phyloP scores from a whole-genome alignment of 129 eudicot species.

The Erigeron canadensis region DNA sequence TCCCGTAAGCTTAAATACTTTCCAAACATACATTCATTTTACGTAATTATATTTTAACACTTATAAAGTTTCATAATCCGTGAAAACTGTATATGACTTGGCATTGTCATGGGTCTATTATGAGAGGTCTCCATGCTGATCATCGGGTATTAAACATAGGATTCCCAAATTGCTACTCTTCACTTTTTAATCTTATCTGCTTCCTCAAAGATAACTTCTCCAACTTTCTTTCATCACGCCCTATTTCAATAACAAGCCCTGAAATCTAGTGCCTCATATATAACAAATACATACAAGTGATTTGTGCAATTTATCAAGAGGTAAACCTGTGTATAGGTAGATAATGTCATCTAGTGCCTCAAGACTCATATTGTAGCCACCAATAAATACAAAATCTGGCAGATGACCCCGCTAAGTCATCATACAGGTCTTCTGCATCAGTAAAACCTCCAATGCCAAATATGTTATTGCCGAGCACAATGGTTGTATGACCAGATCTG shows the following conservation, averaged over 20 bases:
- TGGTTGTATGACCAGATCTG: slow-evolving; percentile 90
- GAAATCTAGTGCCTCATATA: slow-evolving; percentile 22
- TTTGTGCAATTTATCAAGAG: background rate
- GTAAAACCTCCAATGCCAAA: slow-evolving; percentile 96
- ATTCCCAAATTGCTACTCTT: slow-evolving; percentile 52
- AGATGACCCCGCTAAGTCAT: slow-evolving; percentile 89
- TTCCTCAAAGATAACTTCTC: slow-evolving; percentile 88
- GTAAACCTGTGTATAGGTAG: slow-evolving; percentile 73
- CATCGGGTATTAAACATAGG: slow-evolving; percentile 44
- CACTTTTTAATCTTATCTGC: slow-evolving; percentile 77
- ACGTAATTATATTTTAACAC: slow-evolving; percentile 31
- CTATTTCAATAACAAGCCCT: slow-evolving; percentile 63
- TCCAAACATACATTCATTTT: no score
- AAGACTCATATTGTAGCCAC: slow-evolving; percentile 88
- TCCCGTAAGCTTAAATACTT: no score
- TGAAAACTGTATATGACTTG: slow-evolving; percentile 38
- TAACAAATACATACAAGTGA: background rate
- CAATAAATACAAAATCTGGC: slow-evolving; percentile 76
- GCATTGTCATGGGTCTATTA: slow-evolving; percentile 37
- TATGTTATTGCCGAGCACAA: slow-evolving; percentile 66
- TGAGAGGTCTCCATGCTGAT: slow-evolving; percentile 39
- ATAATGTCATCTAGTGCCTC: slow-evolving; percentile 90
- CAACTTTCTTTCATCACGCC: slow-evolving; percentile 70
- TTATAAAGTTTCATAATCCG: slow-evolving; percentile 39
- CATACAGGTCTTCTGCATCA: slow-evolving; percentile 72